phyloP scores from a whole-genome alignment of 2,329 filamentous ascomycete genomes.

The Juglanconis sp. region DNA sequence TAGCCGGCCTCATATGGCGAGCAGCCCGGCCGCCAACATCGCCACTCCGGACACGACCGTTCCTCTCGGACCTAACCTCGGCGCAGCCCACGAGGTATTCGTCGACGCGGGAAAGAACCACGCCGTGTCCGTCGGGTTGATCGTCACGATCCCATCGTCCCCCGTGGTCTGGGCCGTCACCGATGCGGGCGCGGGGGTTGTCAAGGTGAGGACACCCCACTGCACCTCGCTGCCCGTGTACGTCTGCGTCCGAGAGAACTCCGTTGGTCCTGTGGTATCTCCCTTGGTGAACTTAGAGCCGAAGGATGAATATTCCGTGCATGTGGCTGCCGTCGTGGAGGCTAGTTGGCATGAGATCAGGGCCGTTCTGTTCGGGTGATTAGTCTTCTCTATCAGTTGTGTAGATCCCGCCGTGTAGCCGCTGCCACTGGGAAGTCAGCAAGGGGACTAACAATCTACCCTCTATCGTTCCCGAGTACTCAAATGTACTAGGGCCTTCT shows the following conservation, averaged over 20 bases:
- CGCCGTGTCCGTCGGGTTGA: conserved; percentile 15
- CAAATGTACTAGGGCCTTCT: conserved; percentile 41
- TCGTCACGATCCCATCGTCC: conserved; percentile 5
- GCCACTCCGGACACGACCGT: not conserved
- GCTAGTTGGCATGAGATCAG: conserved; percentile 41
- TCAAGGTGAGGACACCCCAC: conserved; percentile 44
- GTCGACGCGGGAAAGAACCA: conserved; percentile 17
- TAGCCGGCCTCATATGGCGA: not conserved
- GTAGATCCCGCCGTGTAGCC: not conserved
- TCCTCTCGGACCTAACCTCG: not conserved
- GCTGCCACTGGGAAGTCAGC: too few relatives aligned
- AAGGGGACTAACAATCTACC: conserved; percentile 1
- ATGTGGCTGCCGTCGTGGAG: conserved; percentile 42
- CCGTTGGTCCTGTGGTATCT: conserved; percentile 38
- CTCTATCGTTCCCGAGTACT: conserved; percentile 9
- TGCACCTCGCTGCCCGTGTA: conserved; percentile 38
- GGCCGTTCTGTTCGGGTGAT: conserved; percentile 33
- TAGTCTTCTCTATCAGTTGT: not conserved
- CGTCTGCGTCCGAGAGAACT: conserved; percentile 44
- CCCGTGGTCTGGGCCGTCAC: conserved; percentile 17
- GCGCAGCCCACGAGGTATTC: conserved; percentile 6
- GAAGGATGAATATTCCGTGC: conserved; percentile 47
- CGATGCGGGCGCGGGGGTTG: conserved; percentile 32
- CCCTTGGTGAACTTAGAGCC: conserved; percentile 37
- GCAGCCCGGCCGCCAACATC: not conserved